Evolutionary conservation across 108 stramenopile species (phyloP).

Genomic region (Pseudonitzschia multiseries): DNA sequence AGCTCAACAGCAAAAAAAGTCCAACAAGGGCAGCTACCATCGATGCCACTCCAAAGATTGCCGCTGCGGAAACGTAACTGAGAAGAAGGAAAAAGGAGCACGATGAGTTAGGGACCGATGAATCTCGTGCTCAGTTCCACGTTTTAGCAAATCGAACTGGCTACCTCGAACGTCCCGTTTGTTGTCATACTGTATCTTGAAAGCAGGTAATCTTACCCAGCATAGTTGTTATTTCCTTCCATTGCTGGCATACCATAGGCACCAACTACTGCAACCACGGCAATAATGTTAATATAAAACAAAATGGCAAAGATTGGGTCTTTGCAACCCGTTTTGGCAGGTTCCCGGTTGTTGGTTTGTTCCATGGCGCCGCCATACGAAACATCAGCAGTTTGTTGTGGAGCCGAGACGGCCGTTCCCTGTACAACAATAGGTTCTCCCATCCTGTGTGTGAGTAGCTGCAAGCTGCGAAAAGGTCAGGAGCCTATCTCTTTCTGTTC

Average conservation of each 20-base stretch:
- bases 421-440: constrained; percentile 9
- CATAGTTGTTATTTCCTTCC: not conserved
- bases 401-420: constrained; percentile 13
- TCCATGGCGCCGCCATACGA: not conserved
- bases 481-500: no score
- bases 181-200: no score
- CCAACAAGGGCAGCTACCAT: constrained; percentile 14
- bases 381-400: not conserved
- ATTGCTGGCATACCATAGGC: constrained; percentile 47
- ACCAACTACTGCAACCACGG: constrained; percentile 55
- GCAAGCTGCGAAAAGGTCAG: no score
- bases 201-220: no score
- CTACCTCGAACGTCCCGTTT: no score
- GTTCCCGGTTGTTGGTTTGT: not conserved
- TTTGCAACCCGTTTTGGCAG: constrained; percentile 55
- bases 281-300: constrained; percentile 57
- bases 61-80: not conserved
- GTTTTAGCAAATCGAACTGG: no score
- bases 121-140: no score
- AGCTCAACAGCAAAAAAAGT: constrained; percentile 63
- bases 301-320: constrained; percentile 85
- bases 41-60: not conserved
- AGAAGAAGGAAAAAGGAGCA: constrained; percentile 5
- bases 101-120: not conserved
- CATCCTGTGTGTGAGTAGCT: no score